Evolutionary conservation across 257 asterid species (phyloP).

Genomic region (Ajuga chamaepitys): DNA sequence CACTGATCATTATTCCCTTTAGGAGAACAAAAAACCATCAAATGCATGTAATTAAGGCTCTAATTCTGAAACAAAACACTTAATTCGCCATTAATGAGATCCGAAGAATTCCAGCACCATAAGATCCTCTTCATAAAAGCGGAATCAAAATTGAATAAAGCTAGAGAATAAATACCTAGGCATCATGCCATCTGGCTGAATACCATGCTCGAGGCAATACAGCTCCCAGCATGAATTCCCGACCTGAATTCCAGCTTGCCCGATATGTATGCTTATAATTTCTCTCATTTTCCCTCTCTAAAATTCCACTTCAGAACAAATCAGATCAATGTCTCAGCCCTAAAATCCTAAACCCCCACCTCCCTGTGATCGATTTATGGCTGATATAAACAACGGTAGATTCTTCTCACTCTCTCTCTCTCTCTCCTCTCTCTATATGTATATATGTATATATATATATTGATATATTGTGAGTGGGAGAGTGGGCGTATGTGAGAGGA

Average conservation of each 20-base stretch:
- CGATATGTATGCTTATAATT: slow-evolving; percentile 78
- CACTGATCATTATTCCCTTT: too few species aligned
- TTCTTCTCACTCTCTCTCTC: not conserved
- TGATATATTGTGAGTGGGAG: slow-evolving; percentile 6
- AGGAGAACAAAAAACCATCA: too few species aligned
- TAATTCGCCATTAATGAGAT: too few species aligned
- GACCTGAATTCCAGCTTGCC: slow-evolving; percentile 93
- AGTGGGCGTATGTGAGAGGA: not conserved
- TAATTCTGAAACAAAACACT: too few species aligned
- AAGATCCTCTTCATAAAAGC: too few species aligned
- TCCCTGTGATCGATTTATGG: too few species aligned
- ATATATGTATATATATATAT: too few species aligned
- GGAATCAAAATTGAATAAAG: too few species aligned
- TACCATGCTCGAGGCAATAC: slow-evolving; percentile 81
- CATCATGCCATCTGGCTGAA: slow-evolving; percentile 86
- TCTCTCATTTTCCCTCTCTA: slow-evolving; percentile 59
- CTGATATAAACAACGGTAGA: too few species aligned
- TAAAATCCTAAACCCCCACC: not conserved
- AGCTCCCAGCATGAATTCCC: slow-evolving; percentile 91
- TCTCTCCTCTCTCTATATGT: not conserved
- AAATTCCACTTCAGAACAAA: not conserved
- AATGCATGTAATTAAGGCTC: too few species aligned
- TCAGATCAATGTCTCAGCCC: too few species aligned
- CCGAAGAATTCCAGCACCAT: too few species aligned
- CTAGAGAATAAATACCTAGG: slow-evolving; percentile 43